A percentile compares a stretch with the other conserved stretches of the same genome.
These are phyloP conservation scores for Mycena kentingensis DNA, from an alignment of 768 basidiomycete species.

Conservation along the genomic window DNA sequence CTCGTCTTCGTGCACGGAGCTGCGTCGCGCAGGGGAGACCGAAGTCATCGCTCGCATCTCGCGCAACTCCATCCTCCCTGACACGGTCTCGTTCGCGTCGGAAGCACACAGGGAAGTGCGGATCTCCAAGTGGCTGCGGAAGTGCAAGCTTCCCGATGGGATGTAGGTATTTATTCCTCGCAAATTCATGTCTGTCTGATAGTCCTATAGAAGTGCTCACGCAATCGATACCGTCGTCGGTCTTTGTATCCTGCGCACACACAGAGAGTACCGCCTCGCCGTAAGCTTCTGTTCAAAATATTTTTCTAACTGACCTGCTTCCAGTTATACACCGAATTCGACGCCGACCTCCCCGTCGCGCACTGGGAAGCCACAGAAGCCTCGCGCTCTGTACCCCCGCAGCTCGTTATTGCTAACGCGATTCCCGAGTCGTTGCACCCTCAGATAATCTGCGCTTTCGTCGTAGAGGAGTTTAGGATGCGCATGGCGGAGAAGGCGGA, in stretches of 20 bases:
- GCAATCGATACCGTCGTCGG: constrained; percentile 14
- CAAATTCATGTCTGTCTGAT: no score
- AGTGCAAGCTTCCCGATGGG: constrained; percentile 6
- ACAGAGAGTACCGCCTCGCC: constrained; percentile 9
- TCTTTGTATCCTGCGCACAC: constrained; percentile 8
- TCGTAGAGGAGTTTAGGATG: constrained; percentile 15
- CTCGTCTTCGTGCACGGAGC: constrained; percentile 6
- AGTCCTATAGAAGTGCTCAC: no score
- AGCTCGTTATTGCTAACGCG: constrained; percentile 3
- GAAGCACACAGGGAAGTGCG: constrained; percentile 1
- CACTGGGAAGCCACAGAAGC: constrained; percentile 6
- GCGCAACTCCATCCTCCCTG: constrained; percentile 4
- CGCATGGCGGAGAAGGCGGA: constrained; percentile 17
- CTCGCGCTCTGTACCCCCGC: neutral
- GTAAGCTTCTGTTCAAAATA: neutral
- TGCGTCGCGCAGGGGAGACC: neutral
- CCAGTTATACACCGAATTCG: constrained; percentile 15
- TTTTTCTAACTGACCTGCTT: neutral
- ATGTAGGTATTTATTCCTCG: neutral
- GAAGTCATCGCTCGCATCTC: constrained; percentile 8
- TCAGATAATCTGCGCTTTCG: constrained; percentile 17
- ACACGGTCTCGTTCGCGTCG: constrained; percentile 7
- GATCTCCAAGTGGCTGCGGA: constrained; percentile 12
- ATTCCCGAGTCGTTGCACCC: constrained; percentile 18
- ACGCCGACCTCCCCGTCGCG: constrained; percentile 10